Conservation (phyloP, 805 yeast genomes). For the Ogataea allantospora region DNA sequence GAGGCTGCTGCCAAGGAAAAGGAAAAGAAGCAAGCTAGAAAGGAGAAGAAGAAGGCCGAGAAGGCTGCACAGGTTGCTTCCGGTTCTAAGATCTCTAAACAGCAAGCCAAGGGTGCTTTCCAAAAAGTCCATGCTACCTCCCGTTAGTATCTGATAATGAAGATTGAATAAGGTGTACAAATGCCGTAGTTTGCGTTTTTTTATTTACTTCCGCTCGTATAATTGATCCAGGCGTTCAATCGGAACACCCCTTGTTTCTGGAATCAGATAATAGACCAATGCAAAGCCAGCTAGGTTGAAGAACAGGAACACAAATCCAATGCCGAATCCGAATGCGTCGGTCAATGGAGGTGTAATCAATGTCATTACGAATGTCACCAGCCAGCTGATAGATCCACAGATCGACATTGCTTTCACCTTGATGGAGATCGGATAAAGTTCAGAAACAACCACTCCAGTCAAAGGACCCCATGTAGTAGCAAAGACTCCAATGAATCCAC, state of each 20-base stretch:
- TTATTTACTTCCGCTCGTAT: conserved; percentile 15
- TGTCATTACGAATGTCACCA: conserved; percentile 60
- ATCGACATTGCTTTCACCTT: conserved; percentile 53
- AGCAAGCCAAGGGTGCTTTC: conserved; percentile 97
- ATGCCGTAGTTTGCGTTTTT: conserved; percentile 5
- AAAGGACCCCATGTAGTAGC: conserved; percentile 78
- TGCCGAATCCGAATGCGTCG: conserved; percentile 56
- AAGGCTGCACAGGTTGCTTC: conserved; percentile 80
- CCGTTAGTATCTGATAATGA: conserved; percentile 58
- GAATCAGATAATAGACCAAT: conserved; percentile 31
- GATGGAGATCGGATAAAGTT: conserved; percentile 61
- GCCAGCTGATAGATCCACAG: conserved; percentile 64
- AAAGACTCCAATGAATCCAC: conserved; percentile 56
- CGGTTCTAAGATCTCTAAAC: conserved; percentile 83
- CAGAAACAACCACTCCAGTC: conserved; percentile 62
- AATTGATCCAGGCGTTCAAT: conserved; percentile 24
- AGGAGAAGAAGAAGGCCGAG: conserved; percentile 93
- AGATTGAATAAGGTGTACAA: conserved; percentile 8
- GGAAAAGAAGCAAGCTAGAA: conserved; percentile 87
- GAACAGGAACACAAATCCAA: conserved; percentile 56
- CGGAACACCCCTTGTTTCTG: conserved; percentile 32
- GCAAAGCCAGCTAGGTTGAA: conserved; percentile 22
- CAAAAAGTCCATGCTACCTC: conserved; percentile 95
- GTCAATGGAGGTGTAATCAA: conserved; percentile 70
- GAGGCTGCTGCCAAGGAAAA: conserved; percentile 79